Evolutionary conservation across 495 filamentous ascomycete genomes (phyloP).

Genomic region (Penicillium cinerascens): DNA sequence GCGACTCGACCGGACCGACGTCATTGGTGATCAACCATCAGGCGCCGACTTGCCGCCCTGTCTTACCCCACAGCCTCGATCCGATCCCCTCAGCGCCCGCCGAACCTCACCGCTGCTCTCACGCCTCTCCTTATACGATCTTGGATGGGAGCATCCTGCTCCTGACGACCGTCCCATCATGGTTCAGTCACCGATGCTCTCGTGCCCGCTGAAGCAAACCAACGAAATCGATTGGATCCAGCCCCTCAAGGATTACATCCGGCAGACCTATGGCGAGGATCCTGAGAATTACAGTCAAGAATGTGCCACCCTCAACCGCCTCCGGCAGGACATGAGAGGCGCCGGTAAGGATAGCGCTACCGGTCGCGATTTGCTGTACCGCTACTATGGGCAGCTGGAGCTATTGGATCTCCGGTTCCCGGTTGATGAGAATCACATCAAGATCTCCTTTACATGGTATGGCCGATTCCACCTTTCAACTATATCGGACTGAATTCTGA

Average conservation of each 20-base stretch:
- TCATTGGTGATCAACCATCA: slow-evolving; percentile 22
- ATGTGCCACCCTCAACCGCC: slow-evolving; percentile 91
- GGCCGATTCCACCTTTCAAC: background rate
- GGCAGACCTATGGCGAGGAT: slow-evolving; percentile 91
- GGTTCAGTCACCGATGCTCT: slow-evolving; percentile 87
- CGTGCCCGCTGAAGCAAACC: slow-evolving; percentile 91
- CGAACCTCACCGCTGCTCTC: slow-evolving; percentile 11
- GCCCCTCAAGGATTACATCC: slow-evolving; percentile 91
- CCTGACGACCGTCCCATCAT: slow-evolving; percentile 46
- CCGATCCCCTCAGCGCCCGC: slow-evolving; percentile 15
- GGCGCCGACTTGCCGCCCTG: slow-evolving; percentile 21
- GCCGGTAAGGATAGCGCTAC: slow-evolving; percentile 95
- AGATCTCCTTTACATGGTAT: slow-evolving; percentile 97
- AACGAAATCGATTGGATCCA: slow-evolving; percentile 98
- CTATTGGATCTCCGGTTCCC: slow-evolving; percentile 92
- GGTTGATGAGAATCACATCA: slow-evolving; percentile 97
- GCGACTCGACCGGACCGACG: slow-evolving; percentile 11
- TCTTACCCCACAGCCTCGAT: slow-evolving; percentile 29
- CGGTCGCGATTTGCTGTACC: slow-evolving; percentile 87
- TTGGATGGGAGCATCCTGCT: slow-evolving; percentile 43
- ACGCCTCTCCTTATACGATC: slow-evolving; percentile 5
- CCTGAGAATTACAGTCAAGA: slow-evolving; percentile 92
- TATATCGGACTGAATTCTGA: background rate
- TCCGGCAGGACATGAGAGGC: slow-evolving; percentile 97
- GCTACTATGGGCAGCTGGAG: slow-evolving; percentile 97